phyloP scores from a whole-genome alignment of 257 asterid species.

The Catharanthus roseus region DNA sequence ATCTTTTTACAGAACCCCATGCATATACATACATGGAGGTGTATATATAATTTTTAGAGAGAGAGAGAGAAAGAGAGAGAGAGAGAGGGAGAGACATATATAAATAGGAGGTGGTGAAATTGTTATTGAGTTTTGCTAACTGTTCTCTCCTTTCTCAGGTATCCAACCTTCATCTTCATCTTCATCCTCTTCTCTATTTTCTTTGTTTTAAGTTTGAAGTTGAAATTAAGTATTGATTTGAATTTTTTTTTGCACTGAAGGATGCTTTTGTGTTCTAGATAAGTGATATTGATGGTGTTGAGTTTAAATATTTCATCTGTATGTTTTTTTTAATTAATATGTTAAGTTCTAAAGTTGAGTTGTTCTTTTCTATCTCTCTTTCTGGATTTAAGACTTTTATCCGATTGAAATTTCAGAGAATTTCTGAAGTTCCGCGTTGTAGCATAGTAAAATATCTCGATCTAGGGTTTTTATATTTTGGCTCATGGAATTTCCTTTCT shows the following conservation, averaged over 20 bases:
- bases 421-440: conserved; percentile 5
- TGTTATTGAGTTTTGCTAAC: conserved; percentile 8
- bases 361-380: neutral
- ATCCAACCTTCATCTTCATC: neutral
- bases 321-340: neutral
- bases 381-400: neutral
- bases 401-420: neutral
- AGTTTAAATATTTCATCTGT: neutral
- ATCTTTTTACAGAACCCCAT: neutral
- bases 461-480: conserved; percentile 22
- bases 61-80: no score
- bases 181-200: neutral
- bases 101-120: conserved; percentile 7
- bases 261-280: neutral
- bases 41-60: no score
- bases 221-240: neutral
- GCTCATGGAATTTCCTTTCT: conserved; percentile 7
- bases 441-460: conserved; percentile 14
- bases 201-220: neutral
- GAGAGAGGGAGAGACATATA: neutral
- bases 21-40: neutral
- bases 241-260: neutral
- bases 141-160: conserved; percentile 19
- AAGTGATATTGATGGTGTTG: neutral
- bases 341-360: neutral